Evolutionary conservation across 352 stramenopile genomes (phyloP).

Genomic region (Globisporangium alternatum): DNA sequence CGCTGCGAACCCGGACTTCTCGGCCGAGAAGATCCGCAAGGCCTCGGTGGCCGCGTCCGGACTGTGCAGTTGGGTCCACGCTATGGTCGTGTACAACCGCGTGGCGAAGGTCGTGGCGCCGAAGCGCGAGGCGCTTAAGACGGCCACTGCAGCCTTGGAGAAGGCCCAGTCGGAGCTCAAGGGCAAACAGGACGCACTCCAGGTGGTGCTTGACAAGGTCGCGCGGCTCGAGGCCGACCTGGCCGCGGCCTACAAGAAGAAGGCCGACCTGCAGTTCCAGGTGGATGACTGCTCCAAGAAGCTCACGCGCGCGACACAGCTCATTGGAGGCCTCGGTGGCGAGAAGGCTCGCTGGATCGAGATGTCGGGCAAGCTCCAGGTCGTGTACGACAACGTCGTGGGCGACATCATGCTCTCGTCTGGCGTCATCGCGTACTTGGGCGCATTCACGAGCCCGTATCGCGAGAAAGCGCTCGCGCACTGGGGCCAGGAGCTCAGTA

Average conservation of each 20-base stretch:
- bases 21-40: slow-evolving; percentile 93
- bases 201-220: slow-evolving; percentile 92
- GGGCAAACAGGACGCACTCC: slow-evolving; percentile 88
- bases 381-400: slow-evolving; percentile 90
- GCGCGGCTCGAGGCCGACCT: slow-evolving; percentile 86
- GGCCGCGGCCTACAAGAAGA: slow-evolving; percentile 91
- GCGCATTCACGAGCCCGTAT: slow-evolving; percentile 91
- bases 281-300: slow-evolving; percentile 93
- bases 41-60: slow-evolving; percentile 92
- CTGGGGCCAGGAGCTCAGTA: slow-evolving; percentile 69
- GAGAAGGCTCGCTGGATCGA: slow-evolving; percentile 93
- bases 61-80: slow-evolving; percentile 94
- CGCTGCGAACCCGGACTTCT: slow-evolving; percentile 88
- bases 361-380: slow-evolving; percentile 80
- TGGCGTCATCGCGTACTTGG: slow-evolving; percentile 94
- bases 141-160: slow-evolving; percentile 84
- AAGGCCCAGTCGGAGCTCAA: slow-evolving; percentile 85
- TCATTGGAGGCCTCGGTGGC: slow-evolving; percentile 92
- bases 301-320: slow-evolving; percentile 87
- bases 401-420: slow-evolving; percentile 93
- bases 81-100: slow-evolving; percentile 95
- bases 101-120: slow-evolving; percentile 92
- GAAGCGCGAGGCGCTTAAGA: slow-evolving; percentile 91
- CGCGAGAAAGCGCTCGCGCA: slow-evolving; percentile 85
- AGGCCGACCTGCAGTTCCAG: slow-evolving; percentile 86